These are phyloP conservation scores for Aspergillus bridgeri DNA, from an alignment of 495 filamentous ascomycete species.

Conservation along the genomic window DNA sequence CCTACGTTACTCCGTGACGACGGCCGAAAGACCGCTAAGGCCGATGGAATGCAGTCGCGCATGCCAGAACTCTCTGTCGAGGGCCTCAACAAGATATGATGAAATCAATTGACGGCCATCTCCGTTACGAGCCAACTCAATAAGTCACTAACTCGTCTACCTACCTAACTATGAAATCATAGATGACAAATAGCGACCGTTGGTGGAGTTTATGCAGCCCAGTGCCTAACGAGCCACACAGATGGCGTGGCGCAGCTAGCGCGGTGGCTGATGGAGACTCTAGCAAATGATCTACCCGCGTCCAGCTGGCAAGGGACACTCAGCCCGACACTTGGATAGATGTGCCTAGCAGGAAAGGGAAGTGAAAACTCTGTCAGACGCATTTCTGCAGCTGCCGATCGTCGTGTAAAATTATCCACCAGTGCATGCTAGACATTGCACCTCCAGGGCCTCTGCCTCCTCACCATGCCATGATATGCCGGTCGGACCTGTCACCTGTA, in stretches of 20 bases:
- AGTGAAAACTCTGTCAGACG: not conserved
- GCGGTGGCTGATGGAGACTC: not conserved
- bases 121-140: not conserved
- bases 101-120: not conserved
- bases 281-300: not conserved
- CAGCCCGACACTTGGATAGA: too few relatives aligned
- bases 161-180: not conserved
- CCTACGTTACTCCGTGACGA: too few relatives aligned
- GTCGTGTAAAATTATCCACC: not conserved
- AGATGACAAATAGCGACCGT: not conserved
- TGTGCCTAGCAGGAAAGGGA: too few relatives aligned
- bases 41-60: not conserved
- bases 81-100: not conserved
- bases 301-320: not conserved
- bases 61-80: not conserved
- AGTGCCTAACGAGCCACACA: not conserved
- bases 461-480: not conserved
- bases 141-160: too few relatives aligned
- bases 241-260: not conserved
- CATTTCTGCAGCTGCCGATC: not conserved
- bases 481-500: constrained; percentile 18
- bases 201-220: not conserved
- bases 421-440: too few relatives aligned
- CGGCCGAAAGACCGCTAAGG: not conserved
- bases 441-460: too few relatives aligned